Percentiles rank a stretch among this genome's conserved stretches.
Conservation (phyloP, 257 asterid species). For the Lithospermum erythrorhizon region DNA sequence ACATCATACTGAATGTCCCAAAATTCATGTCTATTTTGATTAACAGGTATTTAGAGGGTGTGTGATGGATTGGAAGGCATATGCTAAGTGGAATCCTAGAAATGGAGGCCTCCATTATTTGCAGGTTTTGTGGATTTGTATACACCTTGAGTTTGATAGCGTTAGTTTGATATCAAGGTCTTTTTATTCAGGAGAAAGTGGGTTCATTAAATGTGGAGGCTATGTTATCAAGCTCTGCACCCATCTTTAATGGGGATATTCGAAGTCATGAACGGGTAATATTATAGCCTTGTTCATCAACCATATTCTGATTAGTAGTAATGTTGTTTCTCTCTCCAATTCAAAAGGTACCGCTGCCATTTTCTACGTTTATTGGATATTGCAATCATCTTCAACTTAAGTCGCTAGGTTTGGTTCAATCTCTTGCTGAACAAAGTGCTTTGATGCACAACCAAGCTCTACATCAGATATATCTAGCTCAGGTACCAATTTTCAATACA, state of each 20-base stretch:
- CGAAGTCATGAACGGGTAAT: slow-evolving; percentile 92
- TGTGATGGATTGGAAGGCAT: slow-evolving; percentile 62
- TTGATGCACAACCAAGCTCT: slow-evolving; percentile 27
- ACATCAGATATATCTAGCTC: slow-evolving; percentile 81
- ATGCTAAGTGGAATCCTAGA: slow-evolving; percentile 58
- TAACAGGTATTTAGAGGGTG: slow-evolving; percentile 64
- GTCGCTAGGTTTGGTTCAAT: slow-evolving; percentile 20
- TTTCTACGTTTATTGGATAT: slow-evolving; percentile 62
- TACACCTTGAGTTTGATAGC: no score
- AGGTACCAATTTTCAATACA: slow-evolving; percentile 64
- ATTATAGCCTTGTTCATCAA: background rate
- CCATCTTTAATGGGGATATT: slow-evolving; percentile 81
- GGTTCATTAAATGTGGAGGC: slow-evolving; percentile 74
- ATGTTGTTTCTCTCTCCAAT: background rate
- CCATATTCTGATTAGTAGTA: slow-evolving; percentile 5
- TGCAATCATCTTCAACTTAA: slow-evolving; percentile 51
- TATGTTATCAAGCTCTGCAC: slow-evolving; percentile 78
- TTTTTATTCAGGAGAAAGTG: slow-evolving; percentile 42
- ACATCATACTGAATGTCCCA: background rate
- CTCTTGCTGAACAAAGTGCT: slow-evolving; percentile 26
- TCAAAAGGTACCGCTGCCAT: slow-evolving; percentile 62
- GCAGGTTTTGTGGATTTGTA: slow-evolving; percentile 34
- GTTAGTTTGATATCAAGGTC: background rate
- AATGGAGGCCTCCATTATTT: slow-evolving; percentile 82
- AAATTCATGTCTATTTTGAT: background rate